Evolutionary conservation across 169 alveolate genomes (phyloP).

Genomic region (Toxoplasma gondii): DNA sequence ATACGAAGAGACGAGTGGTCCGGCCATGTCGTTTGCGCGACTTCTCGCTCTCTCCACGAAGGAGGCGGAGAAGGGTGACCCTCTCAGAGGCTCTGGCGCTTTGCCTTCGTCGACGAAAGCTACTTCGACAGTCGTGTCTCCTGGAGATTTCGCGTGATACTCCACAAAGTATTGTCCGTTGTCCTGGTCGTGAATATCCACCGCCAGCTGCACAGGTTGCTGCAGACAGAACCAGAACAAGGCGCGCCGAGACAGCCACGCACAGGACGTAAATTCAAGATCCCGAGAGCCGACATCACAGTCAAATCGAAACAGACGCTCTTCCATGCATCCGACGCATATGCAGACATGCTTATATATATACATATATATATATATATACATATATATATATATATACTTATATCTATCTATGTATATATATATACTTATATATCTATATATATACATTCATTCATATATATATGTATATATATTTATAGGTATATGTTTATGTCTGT

Average conservation of each 20-base stretch:
- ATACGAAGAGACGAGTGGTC: slow-evolving; percentile 86
- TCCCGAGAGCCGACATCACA: background rate
- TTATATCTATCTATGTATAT: no score
- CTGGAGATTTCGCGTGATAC: slow-evolving; percentile 74
- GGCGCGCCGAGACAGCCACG: background rate
- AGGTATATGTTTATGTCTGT: no score
- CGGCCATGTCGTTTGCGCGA: slow-evolving; percentile 88
- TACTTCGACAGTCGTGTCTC: slow-evolving; percentile 79
- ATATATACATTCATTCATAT: no score
- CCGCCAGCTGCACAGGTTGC: slow-evolving; percentile 42
- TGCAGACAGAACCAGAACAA: background rate
- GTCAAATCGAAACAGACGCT: background rate
- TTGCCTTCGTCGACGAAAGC: slow-evolving; percentile 89
- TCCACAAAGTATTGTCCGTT: slow-evolving; percentile 77
- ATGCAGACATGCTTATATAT: slow-evolving; percentile 54
- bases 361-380: slow-evolving; percentile 42
- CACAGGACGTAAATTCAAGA: background rate
- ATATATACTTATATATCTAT: no score
- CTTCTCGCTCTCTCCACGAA: slow-evolving; percentile 80
- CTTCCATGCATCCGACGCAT: background rate
- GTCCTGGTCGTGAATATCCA: slow-evolving; percentile 61
- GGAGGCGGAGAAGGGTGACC: slow-evolving; percentile 88
- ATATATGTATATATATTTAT: no score
- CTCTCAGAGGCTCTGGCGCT: slow-evolving; percentile 88
- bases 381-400: no score